phyloP scores from a whole-genome alignment of 1,284 basidiomycete genomes.

The Ceratobasidium sp. region DNA sequence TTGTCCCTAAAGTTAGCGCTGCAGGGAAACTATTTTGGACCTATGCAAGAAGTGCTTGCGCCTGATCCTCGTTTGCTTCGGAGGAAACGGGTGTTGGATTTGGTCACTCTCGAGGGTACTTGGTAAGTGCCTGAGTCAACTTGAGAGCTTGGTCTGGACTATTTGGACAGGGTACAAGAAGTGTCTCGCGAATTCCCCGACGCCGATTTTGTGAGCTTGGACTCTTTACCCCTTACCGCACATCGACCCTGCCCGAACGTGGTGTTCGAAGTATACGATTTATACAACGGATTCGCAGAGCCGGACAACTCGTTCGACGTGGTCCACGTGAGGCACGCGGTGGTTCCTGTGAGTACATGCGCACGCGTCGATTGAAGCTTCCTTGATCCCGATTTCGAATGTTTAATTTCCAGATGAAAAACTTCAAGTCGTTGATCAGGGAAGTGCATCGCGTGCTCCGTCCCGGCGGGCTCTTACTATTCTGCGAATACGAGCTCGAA shows the following conservation, averaged over 20 bases:
- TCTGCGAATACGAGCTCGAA: slow-evolving; percentile 48
- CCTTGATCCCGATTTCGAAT: slow-evolving; percentile 14
- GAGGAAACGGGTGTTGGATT: slow-evolving; percentile 20
- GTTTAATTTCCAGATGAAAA: slow-evolving; percentile 18
- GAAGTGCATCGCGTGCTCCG: slow-evolving; percentile 49
- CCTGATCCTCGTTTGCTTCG: neutral
- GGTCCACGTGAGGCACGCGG: slow-evolving; percentile 30
- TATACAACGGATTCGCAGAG: slow-evolving; percentile 41
- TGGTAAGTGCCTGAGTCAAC: slow-evolving; percentile 14
- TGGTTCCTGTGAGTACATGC: slow-evolving; percentile 27
- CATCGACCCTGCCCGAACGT: slow-evolving; percentile 30
- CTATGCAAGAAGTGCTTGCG: neutral
- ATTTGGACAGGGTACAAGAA: slow-evolving; percentile 33
- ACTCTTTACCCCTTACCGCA: slow-evolving; percentile 21
- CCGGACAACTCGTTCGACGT: slow-evolving; percentile 38
- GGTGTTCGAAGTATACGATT: slow-evolving; percentile 38
- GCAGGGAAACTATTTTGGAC: slow-evolving; percentile 17
- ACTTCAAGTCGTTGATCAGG: slow-evolving; percentile 28
- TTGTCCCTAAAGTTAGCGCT: slow-evolving; percentile 19
- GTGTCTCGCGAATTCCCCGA: slow-evolving; percentile 35
- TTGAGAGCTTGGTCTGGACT: neutral
- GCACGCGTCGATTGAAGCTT: neutral
- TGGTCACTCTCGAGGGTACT: slow-evolving; percentile 35
- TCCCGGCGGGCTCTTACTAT: slow-evolving; percentile 49
- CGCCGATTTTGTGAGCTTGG: slow-evolving; percentile 39